Conservation (phyloP, 345 rosid species). For the Melaleuca alternifolia region DNA sequence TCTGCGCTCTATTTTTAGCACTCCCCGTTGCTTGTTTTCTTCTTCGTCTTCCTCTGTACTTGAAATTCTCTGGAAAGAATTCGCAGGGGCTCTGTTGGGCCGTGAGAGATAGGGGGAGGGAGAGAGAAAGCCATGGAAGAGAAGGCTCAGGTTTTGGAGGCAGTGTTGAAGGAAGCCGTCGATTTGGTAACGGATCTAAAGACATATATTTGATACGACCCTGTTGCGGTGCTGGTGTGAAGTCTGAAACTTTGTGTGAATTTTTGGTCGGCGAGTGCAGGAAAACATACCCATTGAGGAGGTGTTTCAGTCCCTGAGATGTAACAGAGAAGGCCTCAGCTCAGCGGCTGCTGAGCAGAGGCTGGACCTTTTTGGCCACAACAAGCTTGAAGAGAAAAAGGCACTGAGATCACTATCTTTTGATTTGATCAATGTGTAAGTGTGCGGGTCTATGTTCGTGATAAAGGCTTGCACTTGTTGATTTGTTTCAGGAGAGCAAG, state of each 20-base stretch:
- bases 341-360: constrained; percentile 76
- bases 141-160: constrained; percentile 75
- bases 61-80: background rate
- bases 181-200: constrained; percentile 92
- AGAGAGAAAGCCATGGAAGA: constrained; percentile 34
- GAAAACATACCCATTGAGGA: constrained; percentile 96
- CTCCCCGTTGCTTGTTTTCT: background rate
- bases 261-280: constrained; percentile 21
- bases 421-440: background rate
- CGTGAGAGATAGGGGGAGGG: background rate
- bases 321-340: constrained; percentile 81
- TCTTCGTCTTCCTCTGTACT: background rate
- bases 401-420: constrained; percentile 9
- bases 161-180: constrained; percentile 89
- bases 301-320: constrained; percentile 89
- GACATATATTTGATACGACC: constrained; percentile 1
- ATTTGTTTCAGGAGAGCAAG: constrained; percentile 71
- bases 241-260: background rate
- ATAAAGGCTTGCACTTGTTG: background rate
- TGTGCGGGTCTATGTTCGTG: background rate
- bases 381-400: constrained; percentile 94
- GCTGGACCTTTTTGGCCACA: constrained; percentile 83
- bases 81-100: background rate
- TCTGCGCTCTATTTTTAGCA: background rate
- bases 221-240: background rate